Base-by-base conservation (phyloP, 2,329 filamentous ascomycete species). In the Cladosporium sp. region DNA sequence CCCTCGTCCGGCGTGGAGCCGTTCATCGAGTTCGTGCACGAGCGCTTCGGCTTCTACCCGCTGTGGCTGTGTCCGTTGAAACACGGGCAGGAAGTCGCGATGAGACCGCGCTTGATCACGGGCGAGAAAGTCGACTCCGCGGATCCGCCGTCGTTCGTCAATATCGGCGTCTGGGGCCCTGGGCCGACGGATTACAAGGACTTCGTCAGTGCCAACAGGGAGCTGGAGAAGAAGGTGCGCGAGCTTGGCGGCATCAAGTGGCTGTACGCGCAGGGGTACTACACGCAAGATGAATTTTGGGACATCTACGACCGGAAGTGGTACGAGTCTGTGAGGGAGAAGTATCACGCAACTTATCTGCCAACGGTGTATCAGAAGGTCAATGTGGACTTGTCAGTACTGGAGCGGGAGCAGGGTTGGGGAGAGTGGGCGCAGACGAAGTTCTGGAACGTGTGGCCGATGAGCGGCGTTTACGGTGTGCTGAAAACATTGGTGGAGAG, bases 161-260 rank as follows among this genome's bases (percentile, higher is more conserved):
- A 82, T 58, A 69, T 83, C 33, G 79, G 80, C n/a, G 79, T 95
- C 34, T 95, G 89, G 89, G 89, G 88, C 9, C 87, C 84, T 2
- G 68, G 73, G 0, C 69, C 73, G 2, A 64, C 58, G 6, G 66
- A 72, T 28, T 69, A 74, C 3, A 65, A 72, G 1, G 68, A 73
- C 9, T 80, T 79, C 46, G 70, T 85, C 8, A 59, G 62, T 1
- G 70, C 74, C 46, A 87, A 87, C 64, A 76, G 81, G 1, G 74
- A 73, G 0, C 71, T 88, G 1, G 85, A 87, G 67, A 68, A 72
- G 8, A 80, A 78, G 51, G 73, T 86, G 0, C 74, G 75, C 8
- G 76, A 79, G 22, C 72, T 84, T 6, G 74, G 78, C 2, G 85
- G 85, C 5, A 83, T 81, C 72, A 87, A 87, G 68, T 86, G 82